Evolutionary conservation across 257 asterid genomes (phyloP).

Genomic region (Pogostemon cablin): DNA sequence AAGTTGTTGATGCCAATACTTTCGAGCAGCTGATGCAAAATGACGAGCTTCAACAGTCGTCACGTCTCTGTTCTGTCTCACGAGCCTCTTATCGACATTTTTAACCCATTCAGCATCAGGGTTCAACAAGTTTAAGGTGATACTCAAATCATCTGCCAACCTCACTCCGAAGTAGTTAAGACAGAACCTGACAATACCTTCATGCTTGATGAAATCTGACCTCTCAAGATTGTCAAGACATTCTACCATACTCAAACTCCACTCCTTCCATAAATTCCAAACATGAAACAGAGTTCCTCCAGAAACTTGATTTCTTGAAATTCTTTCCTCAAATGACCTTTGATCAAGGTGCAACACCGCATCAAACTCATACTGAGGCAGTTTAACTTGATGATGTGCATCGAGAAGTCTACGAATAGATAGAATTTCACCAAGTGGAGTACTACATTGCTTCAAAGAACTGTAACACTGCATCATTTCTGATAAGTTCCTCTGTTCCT

Average conservation of each 20-base stretch:
- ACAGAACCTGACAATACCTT: slow-evolving; percentile 36
- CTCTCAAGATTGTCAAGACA: slow-evolving; percentile 39
- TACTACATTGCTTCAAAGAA: slow-evolving; percentile 30
- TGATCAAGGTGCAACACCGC: slow-evolving; percentile 29
- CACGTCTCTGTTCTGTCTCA: slow-evolving; percentile 23
- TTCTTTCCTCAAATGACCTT: slow-evolving; percentile 27
- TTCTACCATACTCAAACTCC: slow-evolving; percentile 31
- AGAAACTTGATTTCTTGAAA: slow-evolving; percentile 38
- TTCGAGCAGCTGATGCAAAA: slow-evolving; percentile 46
- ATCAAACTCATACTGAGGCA: slow-evolving; percentile 46
- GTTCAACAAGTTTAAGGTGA: slow-evolving; percentile 38
- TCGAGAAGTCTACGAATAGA: slow-evolving; percentile 48
- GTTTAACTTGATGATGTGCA: slow-evolving; percentile 36
- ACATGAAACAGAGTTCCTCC: slow-evolving; percentile 38
- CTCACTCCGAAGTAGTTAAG: slow-evolving; percentile 57
- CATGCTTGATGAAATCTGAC: slow-evolving; percentile 9
- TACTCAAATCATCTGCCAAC: slow-evolving; percentile 24
- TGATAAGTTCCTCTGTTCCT: slow-evolving; percentile 33
- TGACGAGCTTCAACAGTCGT: slow-evolving; percentile 37
- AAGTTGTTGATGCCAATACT: slow-evolving; percentile 44
- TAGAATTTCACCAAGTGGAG: slow-evolving; percentile 38
- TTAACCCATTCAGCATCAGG: slow-evolving; percentile 56
- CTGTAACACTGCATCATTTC: slow-evolving; percentile 37
- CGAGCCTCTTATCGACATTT: slow-evolving; percentile 31
- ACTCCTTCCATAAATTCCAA: slow-evolving; percentile 50